Evolutionary conservation across 306 rosid genomes (phyloP), one percentile per base, ranked within the genome.

Genomic region (Phaseolus lunatus): DNA sequence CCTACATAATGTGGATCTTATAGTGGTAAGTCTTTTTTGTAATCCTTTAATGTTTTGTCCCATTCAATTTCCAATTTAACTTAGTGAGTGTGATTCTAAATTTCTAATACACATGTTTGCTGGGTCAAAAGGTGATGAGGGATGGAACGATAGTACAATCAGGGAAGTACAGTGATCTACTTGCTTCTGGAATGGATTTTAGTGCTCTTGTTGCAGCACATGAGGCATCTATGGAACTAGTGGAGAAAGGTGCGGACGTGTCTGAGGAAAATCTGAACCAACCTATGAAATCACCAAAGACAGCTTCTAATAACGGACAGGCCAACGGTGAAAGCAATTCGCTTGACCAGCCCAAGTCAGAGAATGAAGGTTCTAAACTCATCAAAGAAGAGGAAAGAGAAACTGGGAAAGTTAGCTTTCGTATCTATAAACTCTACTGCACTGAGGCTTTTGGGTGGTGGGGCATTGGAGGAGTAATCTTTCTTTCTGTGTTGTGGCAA

Each of bases 371-470:
- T 61, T 90, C 99, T 70, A 95, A 95, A 83, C 96, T 95, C 78
- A 87, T 95, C 89, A 85, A 95, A 81, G 99, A 95, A 4, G 99
- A 95, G 84, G 97, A 95, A 76, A 86, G 90, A 71, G 99, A 92
- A 75, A 88, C 95, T 6, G 99, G 99, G 23, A 90, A 81, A 87
- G 97, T 95, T 73, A 88, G 92, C 87, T 75, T 87, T 29, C 81
- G 71, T 48, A 72, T 89, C 66, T 95, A 95, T 84, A 95, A 92
- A 78, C 83, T 86, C 15, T 95, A 92, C 75, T 89, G 91, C 89
- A 95, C 99, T 1, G 97, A 92, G 89, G 97, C 97, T 70, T 95
- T 43, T 63, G 99, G 99, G 26, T 92, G 99, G 99, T 77, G 84
- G 90, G 99, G 99, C 24, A 89, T 87, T 74, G 75, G 7, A 16